These are phyloP conservation scores for Aschersonia sp. DNA, from an alignment of 2,329 filamentous ascomycete genomes.

Conservation along the genomic window DNA sequence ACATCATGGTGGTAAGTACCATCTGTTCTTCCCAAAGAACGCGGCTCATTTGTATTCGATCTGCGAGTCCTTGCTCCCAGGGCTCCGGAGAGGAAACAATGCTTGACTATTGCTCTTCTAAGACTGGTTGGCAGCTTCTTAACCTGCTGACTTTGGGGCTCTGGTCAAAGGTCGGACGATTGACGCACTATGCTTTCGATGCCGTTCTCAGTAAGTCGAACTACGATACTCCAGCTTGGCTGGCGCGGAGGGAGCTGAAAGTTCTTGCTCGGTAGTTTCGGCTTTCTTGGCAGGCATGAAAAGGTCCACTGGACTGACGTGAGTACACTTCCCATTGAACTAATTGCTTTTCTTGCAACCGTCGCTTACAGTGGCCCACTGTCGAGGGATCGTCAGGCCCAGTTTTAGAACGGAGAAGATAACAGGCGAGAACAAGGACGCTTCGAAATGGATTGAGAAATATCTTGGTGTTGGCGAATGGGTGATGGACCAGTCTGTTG, in stretches of 20 bases:
- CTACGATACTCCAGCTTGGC: not conserved
- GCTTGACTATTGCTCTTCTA: slow-evolving; percentile 10
- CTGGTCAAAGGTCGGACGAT: slow-evolving; percentile 70
- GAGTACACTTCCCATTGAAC: slow-evolving; percentile 33
- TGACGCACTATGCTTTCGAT: slow-evolving; percentile 93
- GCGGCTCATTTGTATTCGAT: not conserved
- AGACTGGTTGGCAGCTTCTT: slow-evolving; percentile 36
- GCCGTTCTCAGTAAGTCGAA: slow-evolving; percentile 65
- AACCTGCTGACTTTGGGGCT: slow-evolving; percentile 55
- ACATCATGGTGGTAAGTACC: not conserved
- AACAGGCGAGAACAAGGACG: slow-evolving; percentile 62
- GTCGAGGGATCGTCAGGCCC: slow-evolving; percentile 29
- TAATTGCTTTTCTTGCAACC: not conserved
- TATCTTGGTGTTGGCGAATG: slow-evolving; percentile 93
- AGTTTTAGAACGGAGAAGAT: slow-evolving; percentile 83
- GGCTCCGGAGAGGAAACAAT: no score
- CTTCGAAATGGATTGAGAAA: slow-evolving; percentile 80
- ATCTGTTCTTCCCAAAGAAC: not conserved
- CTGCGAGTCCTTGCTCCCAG: not conserved
- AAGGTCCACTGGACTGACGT: slow-evolving; percentile 95
- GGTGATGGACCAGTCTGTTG: slow-evolving; percentile 95
- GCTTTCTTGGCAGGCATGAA: slow-evolving; percentile 94
- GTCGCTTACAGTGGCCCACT: slow-evolving; percentile 16
- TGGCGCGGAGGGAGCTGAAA: not conserved
- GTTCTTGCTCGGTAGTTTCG: slow-evolving; percentile 47